Percentiles rank a stretch among this genome's conserved stretches.
These are phyloP conservation scores for Penicillium glabrum DNA, from an alignment of 2,329 filamentous ascomycete genomes.

Conservation along the genomic window DNA sequence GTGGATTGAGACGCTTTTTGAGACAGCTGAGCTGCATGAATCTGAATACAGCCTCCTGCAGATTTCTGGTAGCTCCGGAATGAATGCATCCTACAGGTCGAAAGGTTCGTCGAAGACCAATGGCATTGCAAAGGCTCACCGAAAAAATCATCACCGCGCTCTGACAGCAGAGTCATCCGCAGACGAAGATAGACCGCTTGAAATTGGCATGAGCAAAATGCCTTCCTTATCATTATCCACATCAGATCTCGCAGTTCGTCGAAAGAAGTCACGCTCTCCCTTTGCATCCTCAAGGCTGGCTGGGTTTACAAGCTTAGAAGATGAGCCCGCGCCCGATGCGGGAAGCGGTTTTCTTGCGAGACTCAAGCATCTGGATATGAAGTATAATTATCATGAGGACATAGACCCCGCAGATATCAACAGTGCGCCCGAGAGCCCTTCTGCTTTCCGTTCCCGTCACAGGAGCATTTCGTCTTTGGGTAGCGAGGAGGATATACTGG, in stretches of 20 bases:
- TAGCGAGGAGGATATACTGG: slow-evolving; percentile 58
- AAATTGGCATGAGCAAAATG: slow-evolving; percentile 66
- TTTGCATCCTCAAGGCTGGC: slow-evolving; percentile 16
- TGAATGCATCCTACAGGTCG: neutral
- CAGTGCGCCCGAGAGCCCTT: slow-evolving; percentile 21
- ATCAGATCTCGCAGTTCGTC: slow-evolving; percentile 6
- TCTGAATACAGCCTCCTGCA: slow-evolving; percentile 19
- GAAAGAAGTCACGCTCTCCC: slow-evolving; percentile 17
- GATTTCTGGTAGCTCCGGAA: slow-evolving; percentile 1
- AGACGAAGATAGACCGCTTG: slow-evolving; percentile 77
- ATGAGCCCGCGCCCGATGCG: slow-evolving; percentile 4
- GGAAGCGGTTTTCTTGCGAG: slow-evolving; percentile 19
- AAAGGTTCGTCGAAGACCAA: neutral
- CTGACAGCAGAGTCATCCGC: slow-evolving; percentile 62
- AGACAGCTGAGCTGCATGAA: slow-evolving; percentile 21
- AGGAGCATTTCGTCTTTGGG: slow-evolving; percentile 54
- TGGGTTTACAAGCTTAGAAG: slow-evolving; percentile 10
- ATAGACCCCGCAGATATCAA: slow-evolving; percentile 18
- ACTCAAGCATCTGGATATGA: slow-evolving; percentile 18
- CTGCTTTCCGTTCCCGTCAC: slow-evolving; percentile 24
- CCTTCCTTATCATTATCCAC: slow-evolving; percentile 14
- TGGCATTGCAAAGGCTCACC: slow-evolving; percentile 10
- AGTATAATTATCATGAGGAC: slow-evolving; percentile 7
- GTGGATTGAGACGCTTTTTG: slow-evolving; percentile 81
- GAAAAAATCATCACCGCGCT: slow-evolving; percentile 48